Evolutionary conservation across 148 eudicot species (phyloP), one percentile per base, ranked within the genome.

Genomic region (Amaranthus palmeri): DNA sequence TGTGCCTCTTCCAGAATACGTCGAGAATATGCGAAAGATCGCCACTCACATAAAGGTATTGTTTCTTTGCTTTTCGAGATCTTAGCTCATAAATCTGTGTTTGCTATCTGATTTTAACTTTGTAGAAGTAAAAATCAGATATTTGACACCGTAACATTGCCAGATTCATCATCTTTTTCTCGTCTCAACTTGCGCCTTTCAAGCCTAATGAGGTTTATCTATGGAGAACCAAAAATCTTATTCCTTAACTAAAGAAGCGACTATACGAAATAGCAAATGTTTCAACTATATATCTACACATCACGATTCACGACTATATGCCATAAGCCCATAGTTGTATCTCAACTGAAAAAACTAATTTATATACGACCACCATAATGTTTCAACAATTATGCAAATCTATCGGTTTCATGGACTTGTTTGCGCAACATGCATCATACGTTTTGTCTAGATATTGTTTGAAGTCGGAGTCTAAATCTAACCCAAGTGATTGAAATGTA

Each of bases 1-100:
- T 83, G 98, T 95, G 65, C 97, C 98, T 18, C 93, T 95, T 80
- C 78, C 89, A 50, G 98, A 95, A 74, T 95, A 95, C 56, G 77
- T 86, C 41, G 93, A 89, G 65, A 91, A 91, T 78, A 91, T 95
- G 96, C 89, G 85, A 86, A 86, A 85, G 81, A 88, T 95, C 55
- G 93, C 88, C 52, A 83, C 63, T 79, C 93, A 95, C 76, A 81
- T 95, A 67, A 86, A 95, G 97, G 97, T 95, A 83, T 77, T 74
- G 71, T 48, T 62, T 74, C 45, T 46, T 13, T 25, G 41, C 18
- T 45, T 15, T 42, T 55, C 3, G 3, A 36, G 40, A 48, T 57
- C 13, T 52, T 18, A 25, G 5, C 13, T 64, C 18, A 47, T 41
- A n/a, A n/a, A n/a, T n/a, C n/a, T n/a, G n/a, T n/a, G n/a, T 70